phyloP scores from a whole-genome alignment of 495 filamentous ascomycete genomes.

The Astrothelium macrocarpum region DNA sequence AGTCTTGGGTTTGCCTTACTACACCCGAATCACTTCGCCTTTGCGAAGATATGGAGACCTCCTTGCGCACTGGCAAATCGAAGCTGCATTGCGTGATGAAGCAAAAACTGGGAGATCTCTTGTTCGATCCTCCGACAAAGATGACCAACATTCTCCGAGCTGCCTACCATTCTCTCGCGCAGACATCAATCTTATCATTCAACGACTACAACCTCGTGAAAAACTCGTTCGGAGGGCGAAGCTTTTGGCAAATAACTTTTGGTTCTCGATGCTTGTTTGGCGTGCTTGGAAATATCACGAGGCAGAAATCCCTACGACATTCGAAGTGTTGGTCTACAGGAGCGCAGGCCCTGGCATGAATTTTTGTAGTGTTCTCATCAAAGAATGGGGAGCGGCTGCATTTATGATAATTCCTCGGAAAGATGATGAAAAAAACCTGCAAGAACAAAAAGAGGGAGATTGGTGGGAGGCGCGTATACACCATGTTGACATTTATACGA shows the following conservation, averaged over 20 bases:
- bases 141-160: slow-evolving; percentile 13
- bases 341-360: neutral
- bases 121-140: slow-evolving; percentile 30
- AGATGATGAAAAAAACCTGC: neutral
- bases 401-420: neutral
- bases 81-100: slow-evolving; percentile 68
- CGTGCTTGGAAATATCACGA: slow-evolving; percentile 69
- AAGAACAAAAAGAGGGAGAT: slow-evolving; percentile 17
- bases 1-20: slow-evolving; percentile 60
- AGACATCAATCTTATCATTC: slow-evolving; percentile 46
- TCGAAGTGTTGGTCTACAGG: slow-evolving; percentile 42
- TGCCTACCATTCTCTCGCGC: slow-evolving; percentile 55
- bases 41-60: slow-evolving; percentile 76
- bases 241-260: slow-evolving; percentile 40
- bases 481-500: slow-evolving; percentile 16
- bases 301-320: slow-evolving; percentile 48
- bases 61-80: slow-evolving; percentile 85
- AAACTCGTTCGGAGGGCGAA: slow-evolving; percentile 33
- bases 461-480: slow-evolving; percentile 26
- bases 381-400: neutral
- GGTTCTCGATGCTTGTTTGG: slow-evolving; percentile 60
- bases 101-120: slow-evolving; percentile 44
- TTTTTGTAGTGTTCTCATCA: neutral
- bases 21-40: slow-evolving; percentile 76
- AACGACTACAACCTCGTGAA: slow-evolving; percentile 43